Evolutionary conservation across 768 basidiomycete genomes (phyloP).

Genomic region (Mycena rebaudengoi): DNA sequence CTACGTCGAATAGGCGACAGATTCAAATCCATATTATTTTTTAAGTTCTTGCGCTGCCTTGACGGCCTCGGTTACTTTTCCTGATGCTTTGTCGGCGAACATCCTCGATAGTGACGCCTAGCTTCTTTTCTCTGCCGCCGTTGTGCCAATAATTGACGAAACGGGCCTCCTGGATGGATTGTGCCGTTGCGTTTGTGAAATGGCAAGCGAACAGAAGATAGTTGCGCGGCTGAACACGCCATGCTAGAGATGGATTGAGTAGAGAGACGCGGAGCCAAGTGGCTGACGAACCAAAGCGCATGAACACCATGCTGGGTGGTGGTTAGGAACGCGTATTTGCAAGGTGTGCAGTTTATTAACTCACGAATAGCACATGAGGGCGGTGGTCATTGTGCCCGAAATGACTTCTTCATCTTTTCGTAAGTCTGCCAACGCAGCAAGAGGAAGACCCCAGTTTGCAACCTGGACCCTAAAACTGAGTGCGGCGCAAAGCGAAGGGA

Average conservation of each 20-base stretch:
- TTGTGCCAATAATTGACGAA: constrained; percentile 93
- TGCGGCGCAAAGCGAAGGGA: constrained; percentile 9
- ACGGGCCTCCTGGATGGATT: constrained; percentile 82
- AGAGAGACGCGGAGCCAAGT: constrained; percentile 14
- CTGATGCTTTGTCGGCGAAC: constrained; percentile 41
- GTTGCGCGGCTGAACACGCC: constrained; percentile 95
- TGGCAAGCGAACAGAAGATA: constrained; percentile 97
- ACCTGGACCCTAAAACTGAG: constrained; percentile 60
- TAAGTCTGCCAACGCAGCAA: constrained; percentile 92
- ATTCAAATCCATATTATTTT: constrained; percentile 28
- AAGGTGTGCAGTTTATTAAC: constrained; percentile 46
- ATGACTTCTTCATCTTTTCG: constrained; percentile 96
- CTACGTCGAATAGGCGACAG: constrained; percentile 27
- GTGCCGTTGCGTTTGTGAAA: constrained; percentile 88
- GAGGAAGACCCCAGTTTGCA: constrained; percentile 97
- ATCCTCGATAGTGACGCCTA: constrained; percentile 44
- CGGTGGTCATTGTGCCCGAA: constrained; percentile 95
- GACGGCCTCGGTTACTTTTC: constrained; percentile 59
- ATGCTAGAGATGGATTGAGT: constrained; percentile 60
- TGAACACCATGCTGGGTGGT: constrained; percentile 76
- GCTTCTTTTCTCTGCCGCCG: constrained; percentile 84
- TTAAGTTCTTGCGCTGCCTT: constrained; percentile 45
- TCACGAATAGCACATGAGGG: constrained; percentile 91
- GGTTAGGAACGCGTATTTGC: constrained; percentile 11
- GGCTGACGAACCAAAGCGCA: constrained; percentile 82